Base-by-base conservation (phyloP, 2,329 filamentous ascomycete genomes). In the Sporothrix pallida region DNA sequence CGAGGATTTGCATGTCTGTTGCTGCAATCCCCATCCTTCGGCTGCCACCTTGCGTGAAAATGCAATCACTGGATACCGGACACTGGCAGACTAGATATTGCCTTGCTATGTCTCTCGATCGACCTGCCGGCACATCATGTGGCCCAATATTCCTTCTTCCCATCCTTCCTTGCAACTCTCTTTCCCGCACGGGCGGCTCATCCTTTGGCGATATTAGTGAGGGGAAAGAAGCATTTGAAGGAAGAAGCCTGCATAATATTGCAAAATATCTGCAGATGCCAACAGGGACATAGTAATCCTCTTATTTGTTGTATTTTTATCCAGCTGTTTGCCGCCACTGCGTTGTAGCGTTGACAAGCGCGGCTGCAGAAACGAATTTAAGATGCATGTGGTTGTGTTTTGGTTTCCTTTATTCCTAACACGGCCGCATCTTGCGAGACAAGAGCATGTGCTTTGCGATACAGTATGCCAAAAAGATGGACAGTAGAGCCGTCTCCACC, bases 21-120 rank as follows among this genome's bases (percentile, higher is more conserved):
- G 23, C 65, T 52, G 23, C 65, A n/a, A 37, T 52, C 46, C 65
- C 50, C 3, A 52, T 68, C 46, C 42, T 67, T 26, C 62, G 12
- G 1, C 2, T 26, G 13, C 10, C n/a, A 48, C n/a, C 13, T 26
- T 26, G 12, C 26, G 42, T 67, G 31, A 37, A 37, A 5, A 7
- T 7, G 31, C 31, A 37, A 37, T 37, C 5, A 37, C 31, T 37
- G 31, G 31, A 37, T 5, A 37, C 31, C 7, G 31, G 31, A 37
- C 31, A 37, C 31, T 37, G 31, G 31, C 31, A 37, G 31, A 37
- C 31, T 5, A 37, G 31, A 37, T 37, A 12, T 26, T 26, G 52
- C 8, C 5, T 56, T 56, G 8, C n/a, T 26, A n/a, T 56, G 52
- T 23, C 20, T 56, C 23, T 56, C n/a, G 20, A 56, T 23, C 37